A percentile compares a stretch with the other conserved stretches of the same genome.
phyloP scores from a whole-genome alignment of 179 eudicot genomes.

The Beta corolliflora region DNA sequence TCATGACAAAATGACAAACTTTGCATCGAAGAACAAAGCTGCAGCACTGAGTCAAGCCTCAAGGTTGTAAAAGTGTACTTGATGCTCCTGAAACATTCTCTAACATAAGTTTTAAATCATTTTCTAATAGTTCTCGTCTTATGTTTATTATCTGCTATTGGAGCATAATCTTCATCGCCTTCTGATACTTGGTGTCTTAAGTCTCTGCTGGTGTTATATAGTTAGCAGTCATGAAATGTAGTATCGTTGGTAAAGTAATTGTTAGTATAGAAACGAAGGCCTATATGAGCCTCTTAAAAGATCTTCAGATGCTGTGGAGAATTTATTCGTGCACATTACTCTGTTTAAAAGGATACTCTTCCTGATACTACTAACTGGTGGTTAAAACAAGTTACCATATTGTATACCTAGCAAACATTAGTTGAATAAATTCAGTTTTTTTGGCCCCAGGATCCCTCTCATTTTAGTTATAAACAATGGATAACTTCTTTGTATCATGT shows the following conservation, averaged over 20 bases:
- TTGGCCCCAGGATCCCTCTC: not conserved
- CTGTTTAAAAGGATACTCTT: not conserved
- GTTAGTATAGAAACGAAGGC: not conserved
- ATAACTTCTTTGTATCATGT: not conserved
- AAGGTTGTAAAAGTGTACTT: constrained; percentile 36
- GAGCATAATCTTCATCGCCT: not conserved
- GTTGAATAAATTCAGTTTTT: not conserved
- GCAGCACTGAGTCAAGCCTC: constrained; percentile 71
- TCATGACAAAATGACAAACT: constrained; percentile 82
- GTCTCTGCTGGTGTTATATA: not conserved
- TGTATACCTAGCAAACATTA: not conserved
- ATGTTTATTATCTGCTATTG: not conserved
- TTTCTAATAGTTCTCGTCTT: not conserved
- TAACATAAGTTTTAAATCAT: not conserved
- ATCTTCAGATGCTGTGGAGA: not conserved
- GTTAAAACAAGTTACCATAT: not conserved
- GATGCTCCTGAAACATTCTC: constrained; percentile 14
- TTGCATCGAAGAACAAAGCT: constrained; percentile 89
- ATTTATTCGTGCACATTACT: not conserved
- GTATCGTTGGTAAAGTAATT: not conserved
- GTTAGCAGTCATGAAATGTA: not conserved
- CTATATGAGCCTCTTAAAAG: not conserved
- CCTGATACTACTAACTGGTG: not conserved
- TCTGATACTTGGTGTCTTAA: not conserved
- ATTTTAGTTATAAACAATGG: not conserved